These are phyloP conservation scores for Lepidium africanum DNA, from an alignment of 345 rosid species.

Conservation along the genomic window DNA sequence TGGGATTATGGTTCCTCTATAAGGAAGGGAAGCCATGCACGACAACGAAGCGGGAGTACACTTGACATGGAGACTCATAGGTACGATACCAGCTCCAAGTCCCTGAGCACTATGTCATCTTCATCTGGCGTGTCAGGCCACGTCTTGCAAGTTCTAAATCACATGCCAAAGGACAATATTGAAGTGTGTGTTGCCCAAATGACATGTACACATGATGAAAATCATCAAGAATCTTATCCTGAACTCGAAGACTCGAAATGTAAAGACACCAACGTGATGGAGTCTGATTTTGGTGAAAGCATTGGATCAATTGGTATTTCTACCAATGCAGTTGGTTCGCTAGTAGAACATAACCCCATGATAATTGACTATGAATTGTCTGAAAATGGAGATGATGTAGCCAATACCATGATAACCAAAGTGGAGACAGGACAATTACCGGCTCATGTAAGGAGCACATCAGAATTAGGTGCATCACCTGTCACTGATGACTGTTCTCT, in stretches of 20 bases:
- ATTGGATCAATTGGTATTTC: conserved; percentile 34
- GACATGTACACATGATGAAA: conserved; percentile 32
- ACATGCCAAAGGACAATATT: conserved; percentile 29
- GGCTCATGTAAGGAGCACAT: conserved; percentile 28
- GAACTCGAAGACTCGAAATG: conserved; percentile 29
- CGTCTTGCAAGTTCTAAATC: conserved; percentile 45
- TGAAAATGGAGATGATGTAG: conserved; percentile 41
- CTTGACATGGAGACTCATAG: conserved; percentile 62
- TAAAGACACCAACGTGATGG: conserved; percentile 24
- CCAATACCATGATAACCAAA: conserved; percentile 9
- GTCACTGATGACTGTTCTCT: conserved; percentile 27
- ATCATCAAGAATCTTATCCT: conserved; percentile 31
- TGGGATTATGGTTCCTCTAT: conserved; percentile 63
- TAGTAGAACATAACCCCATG: conserved; percentile 35
- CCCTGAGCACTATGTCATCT: conserved; percentile 52
- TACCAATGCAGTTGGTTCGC: conserved; percentile 24
- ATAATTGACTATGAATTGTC: conserved; percentile 19
- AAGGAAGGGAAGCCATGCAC: conserved; percentile 52
- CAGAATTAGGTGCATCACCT: conserved; percentile 32
- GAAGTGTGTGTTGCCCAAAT: conserved; percentile 31
- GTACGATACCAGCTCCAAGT: conserved; percentile 44
- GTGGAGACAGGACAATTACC: conserved; percentile 17
- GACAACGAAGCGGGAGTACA: conserved; percentile 65
- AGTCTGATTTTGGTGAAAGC: conserved; percentile 28
- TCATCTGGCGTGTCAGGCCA: conserved; percentile 49